phyloP scores from a whole-genome alignment of 495 filamentous ascomycete genomes.

The Viridothelium virens region DNA sequence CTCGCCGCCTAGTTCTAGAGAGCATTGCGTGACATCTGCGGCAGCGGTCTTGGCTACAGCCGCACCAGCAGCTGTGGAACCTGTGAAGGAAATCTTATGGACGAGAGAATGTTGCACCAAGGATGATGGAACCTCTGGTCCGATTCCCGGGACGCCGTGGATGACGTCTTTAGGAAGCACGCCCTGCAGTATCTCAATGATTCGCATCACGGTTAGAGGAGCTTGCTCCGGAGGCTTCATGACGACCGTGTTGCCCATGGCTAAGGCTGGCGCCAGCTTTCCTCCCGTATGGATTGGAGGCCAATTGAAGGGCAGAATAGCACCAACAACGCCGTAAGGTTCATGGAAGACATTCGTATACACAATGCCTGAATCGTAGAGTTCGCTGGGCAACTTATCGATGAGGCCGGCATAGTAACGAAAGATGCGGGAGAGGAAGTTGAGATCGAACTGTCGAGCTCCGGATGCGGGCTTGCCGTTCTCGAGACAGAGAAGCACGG shows the following conservation, averaged over 20 bases:
- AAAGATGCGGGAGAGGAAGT: conserved; percentile 20
- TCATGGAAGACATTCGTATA: conserved; percentile 20
- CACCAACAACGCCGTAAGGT: conserved; percentile 12
- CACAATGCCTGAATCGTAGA: conserved; percentile 22
- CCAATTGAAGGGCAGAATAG: conserved; percentile 15
- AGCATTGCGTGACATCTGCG: conserved; percentile 11
- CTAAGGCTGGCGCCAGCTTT: conserved; percentile 19
- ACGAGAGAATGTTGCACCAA: conserved; percentile 15
- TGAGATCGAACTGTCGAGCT: conserved; percentile 18
- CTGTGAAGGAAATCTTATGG: conserved; percentile 15
- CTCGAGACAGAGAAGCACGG: conserved; percentile 24
- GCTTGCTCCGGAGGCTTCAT: conserved; percentile 19
- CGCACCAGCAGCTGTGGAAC: conserved; percentile 13
- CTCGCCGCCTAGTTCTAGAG: conserved; percentile 19
- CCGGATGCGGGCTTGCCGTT: conserved; percentile 25
- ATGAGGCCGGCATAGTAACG: conserved; percentile 20
- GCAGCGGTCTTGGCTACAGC: conserved; percentile 10
- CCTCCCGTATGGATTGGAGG: conserved; percentile 17
- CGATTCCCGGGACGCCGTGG: conserved; percentile 16
- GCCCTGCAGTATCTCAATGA: conserved; percentile 16
- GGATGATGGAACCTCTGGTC: conserved; percentile 10
- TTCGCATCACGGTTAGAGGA: conserved; percentile 12
- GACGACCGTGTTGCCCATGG: conserved; percentile 17
- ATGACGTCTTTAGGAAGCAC: conserved; percentile 16
- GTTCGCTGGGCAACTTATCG: conserved; percentile 24